Percentiles rank a stretch among this genome's conserved stretches.
Evolutionary conservation across 2,329 filamentous ascomycete species (phyloP).

Genomic region (Plectosphaerella plurivora): DNA sequence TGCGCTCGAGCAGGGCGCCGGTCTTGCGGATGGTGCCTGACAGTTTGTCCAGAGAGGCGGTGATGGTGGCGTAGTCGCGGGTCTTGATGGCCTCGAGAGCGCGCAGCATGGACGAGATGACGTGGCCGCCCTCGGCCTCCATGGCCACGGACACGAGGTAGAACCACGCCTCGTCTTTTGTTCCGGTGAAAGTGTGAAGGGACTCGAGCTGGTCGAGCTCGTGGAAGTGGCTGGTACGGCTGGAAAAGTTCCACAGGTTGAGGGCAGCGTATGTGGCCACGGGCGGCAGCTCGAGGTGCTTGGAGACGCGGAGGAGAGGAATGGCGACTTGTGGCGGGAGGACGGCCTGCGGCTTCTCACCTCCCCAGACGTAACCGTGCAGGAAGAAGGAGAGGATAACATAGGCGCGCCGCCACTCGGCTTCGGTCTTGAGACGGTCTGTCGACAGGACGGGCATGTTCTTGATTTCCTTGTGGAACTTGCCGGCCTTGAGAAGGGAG

Average conservation of each 20-base stretch:
- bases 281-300: conserved; percentile 74
- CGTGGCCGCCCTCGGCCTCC: conserved; percentile 71
- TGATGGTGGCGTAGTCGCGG: conserved; percentile 57
- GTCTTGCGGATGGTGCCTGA: conserved; percentile 65
- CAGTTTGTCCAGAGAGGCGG: conserved; percentile 59
- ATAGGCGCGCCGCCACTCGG: conserved; percentile 81
- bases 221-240: conserved; percentile 48
- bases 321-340: conserved; percentile 73
- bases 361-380: conserved; percentile 89
- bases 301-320: conserved; percentile 69
- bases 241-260: conserved; percentile 86
- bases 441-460: conserved; percentile 67
- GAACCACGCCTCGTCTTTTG: conserved; percentile 91
- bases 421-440: conserved; percentile 54
- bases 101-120: conserved; percentile 72
- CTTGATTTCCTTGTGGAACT: conserved; percentile 60
- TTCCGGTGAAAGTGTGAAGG: conserved; percentile 82
- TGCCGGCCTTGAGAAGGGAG: conserved; percentile 56
- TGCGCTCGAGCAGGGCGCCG: conserved; percentile 64
- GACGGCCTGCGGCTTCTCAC: conserved; percentile 63
- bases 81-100: conserved; percentile 67
- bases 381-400: conserved; percentile 72
- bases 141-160: conserved; percentile 86
- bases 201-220: conserved; percentile 65
- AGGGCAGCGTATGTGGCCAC: conserved; percentile 87